Evolutionary conservation across 177 flowering plant genomes (phyloP), one percentile per base, ranked within the genome.

Genomic region (Vitis hybrid): DNA sequence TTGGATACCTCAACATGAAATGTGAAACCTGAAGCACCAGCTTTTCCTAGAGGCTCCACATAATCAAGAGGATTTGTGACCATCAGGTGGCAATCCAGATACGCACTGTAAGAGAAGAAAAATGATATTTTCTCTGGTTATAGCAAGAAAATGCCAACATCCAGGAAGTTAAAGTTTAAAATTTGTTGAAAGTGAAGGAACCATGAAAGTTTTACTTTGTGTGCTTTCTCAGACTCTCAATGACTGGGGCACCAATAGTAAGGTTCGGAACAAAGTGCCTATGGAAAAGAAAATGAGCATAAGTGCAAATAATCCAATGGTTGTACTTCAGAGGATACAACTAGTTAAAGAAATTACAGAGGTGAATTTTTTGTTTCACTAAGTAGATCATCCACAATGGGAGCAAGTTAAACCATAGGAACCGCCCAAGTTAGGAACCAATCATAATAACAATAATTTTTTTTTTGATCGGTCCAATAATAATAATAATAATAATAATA

Each of bases 21-120:
- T 66, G 99, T 96, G 70, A 96, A 96, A 66, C 99, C 97, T 14
- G 98, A 94, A 69, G 99, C 99, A 74, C 99, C 99, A 76, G 99
- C 98, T 79, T 92, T 87, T 64, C 85, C 90, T 7, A 94, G 73
- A 62, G 92, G 88, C 65, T 94, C 92, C 67, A 96, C 98, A 79
- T 96, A 96, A 85, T 91, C 99, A 62, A 96, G 74, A 60, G 99
- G 99, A 83, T 96, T 90, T 59, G 99, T 96, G 62, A 94, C 99
- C 98, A 96, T 96, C 62, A 96, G 90, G 79, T 96, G 99, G 71
- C 99, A 96, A 77, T 94, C 99, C 68, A 96, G 76, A 82, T 90
- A 94, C 22, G 94, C 94, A 71, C 99, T 96, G 80, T 15, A 72
- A 70, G 17, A 69, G 17, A 71, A 64, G 55, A 68, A 62, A 53